These are phyloP conservation scores for Mortierella hygrophila DNA, from an alignment of 192 early-diverging fungal genomes.

Conservation along the genomic window DNA sequence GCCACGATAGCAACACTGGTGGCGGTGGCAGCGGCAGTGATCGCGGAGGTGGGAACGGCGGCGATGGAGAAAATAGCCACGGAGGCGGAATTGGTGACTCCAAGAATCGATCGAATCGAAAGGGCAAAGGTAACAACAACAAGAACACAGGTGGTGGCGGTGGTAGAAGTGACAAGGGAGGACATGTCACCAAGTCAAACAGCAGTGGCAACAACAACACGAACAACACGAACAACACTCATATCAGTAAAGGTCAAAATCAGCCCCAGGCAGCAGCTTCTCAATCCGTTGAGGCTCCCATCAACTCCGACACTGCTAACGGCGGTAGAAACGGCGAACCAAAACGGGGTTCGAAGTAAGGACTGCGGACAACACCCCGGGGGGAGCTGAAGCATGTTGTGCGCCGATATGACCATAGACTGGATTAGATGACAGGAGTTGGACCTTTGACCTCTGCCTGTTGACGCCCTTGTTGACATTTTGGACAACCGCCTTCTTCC, in stretches of 20 bases:
- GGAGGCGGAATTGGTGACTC: background rate
- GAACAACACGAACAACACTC: background rate
- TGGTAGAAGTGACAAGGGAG: background rate
- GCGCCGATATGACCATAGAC: background rate
- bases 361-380: background rate
- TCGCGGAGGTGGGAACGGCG: background rate
- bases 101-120: constrained; percentile 27
- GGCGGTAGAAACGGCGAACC: background rate
- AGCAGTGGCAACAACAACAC: constrained; percentile 2
- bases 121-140: constrained; percentile 36
- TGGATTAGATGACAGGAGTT: background rate
- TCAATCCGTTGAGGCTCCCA: background rate
- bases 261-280: background rate
- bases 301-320: background rate
- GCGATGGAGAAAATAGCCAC: background rate
- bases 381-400: background rate
- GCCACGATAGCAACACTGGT: background rate
- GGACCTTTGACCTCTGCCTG: background rate
- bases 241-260: background rate
- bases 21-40: background rate
- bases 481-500: background rate
- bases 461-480: background rate
- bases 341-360: background rate
- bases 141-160: background rate
- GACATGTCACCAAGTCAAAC: background rate